Percentiles rank a stretch among this genome's conserved stretches.
Evolutionary conservation across 495 filamentous ascomycete genomes (phyloP).

Genomic region (Thozetella sp.): DNA sequence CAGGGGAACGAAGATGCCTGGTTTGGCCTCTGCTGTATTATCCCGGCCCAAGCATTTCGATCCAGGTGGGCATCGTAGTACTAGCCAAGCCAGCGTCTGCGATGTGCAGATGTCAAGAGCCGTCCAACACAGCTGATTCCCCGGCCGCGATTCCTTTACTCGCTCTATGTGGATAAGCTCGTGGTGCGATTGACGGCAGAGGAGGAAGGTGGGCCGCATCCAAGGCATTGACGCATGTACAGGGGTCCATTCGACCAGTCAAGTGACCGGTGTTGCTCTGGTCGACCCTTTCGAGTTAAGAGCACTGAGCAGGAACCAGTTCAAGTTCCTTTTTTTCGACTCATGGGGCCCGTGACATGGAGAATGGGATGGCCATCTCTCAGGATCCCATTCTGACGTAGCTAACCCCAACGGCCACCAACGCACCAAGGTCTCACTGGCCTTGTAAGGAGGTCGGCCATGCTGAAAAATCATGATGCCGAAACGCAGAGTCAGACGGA

Average conservation of each 20-base stretch:
- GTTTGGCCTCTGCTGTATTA: conserved; percentile 18
- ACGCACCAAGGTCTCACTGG: background rate
- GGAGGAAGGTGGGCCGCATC: conserved; percentile 5
- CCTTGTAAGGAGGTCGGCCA: background rate
- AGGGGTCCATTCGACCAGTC: background rate
- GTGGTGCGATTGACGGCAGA: conserved; percentile 8
- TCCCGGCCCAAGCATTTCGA: conserved; percentile 14
- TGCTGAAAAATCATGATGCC: background rate
- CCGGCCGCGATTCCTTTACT: background rate
- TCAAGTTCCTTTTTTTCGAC: too few relatives aligned
- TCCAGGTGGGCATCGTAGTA: conserved; percentile 5
- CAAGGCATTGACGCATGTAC: conserved; percentile 23
- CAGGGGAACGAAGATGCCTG: conserved; percentile 22
- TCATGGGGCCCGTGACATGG: background rate
- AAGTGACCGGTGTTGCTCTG: background rate
- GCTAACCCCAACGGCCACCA: background rate
- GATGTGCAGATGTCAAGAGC: conserved; percentile 5
- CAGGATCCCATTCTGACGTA: background rate
- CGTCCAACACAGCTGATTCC: background rate
- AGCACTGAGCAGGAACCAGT: background rate
- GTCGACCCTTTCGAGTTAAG: too few relatives aligned
- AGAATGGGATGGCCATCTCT: background rate
- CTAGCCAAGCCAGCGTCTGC: background rate
- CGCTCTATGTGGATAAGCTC: background rate
- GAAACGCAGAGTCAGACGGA: background rate